Base-by-base conservation (phyloP, 208 protist genomes). In the Leishmania tarentolae region DNA sequence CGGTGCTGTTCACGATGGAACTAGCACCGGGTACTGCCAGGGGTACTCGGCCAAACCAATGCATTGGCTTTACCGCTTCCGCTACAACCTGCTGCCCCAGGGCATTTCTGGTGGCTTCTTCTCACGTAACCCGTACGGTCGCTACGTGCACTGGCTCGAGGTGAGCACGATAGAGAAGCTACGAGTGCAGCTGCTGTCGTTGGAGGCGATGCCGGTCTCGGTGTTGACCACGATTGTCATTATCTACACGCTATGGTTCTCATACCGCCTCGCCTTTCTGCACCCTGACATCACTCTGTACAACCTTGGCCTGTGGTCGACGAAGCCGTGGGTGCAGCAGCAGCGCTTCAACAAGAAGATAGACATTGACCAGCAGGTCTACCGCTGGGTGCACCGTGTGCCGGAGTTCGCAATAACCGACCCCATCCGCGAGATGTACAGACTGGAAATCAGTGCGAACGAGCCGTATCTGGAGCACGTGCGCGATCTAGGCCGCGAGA, bases 211-310 rank as follows among this genome's bases (percentile, higher is more conserved):
- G 70, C 92, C 93, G 44, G 85, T 78, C 77, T 88, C 85, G 31
- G 79, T 91, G 46, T 52, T 93, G 68, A 83, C 85, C 9, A 53
- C 75, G 35, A 84, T 92, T 70, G 85, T 93, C 11, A 8, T 92
- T 11, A 15, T 88, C 8, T 97, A 91, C 89, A 88, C 92, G 7
- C 0, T 90, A 17, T 97, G 92, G 92, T 94, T 91, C 78, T 85
- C 63, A 35, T 94, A 93, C 82, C 91, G 93, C 83, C 88, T 95
- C n/a, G 78, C 85, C 65, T 92, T 94, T 78, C 85, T 93, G 61
- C 93, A 97, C 81, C 93, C 93, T 59, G 93, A 97, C 84, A 89
- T 97, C 77, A 97, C 91, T 44, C 83, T 97, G 19, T 97, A 95
- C 89, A 95, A 95, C 83, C 56, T 97, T n/a, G 91, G 83, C 50